Conservation (phyloP, 805 yeast genomes). For the Debaryomyces tyrocola region DNA sequence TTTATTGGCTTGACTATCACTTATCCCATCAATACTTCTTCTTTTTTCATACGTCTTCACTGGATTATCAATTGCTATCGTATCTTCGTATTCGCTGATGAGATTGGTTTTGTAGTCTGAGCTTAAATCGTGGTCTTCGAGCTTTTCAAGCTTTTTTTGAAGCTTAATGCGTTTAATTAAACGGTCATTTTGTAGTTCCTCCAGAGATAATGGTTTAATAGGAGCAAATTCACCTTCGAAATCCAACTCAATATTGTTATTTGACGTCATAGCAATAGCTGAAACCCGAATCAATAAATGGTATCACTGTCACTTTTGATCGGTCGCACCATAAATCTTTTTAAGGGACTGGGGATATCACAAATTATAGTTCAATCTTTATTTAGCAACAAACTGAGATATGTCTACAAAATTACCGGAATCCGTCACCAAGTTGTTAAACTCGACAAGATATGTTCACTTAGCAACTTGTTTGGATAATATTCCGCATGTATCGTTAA, state of each 20-base stretch:
- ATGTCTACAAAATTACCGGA: conserved; percentile 26
- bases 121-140: conserved; percentile 3
- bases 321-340: neutral
- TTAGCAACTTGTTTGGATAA: conserved; percentile 76
- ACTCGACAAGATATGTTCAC: conserved; percentile 71
- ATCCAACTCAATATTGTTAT: conserved; percentile 16
- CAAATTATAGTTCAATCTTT: too few species aligned
- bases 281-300: neutral
- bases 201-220: conserved; percentile 20
- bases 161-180: conserved; percentile 17
- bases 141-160: conserved; percentile 7
- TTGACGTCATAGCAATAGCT: neutral
- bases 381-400: too few species aligned
- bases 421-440: conserved; percentile 44
- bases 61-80: neutral
- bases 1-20: too few species aligned
- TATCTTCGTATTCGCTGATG: neutral
- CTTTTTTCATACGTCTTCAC: neutral
- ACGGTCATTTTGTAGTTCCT: conserved; percentile 17
- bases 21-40: too few species aligned
- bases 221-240: conserved; percentile 32
- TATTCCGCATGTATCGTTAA: conserved; percentile 83
- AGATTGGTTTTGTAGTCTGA: neutral
- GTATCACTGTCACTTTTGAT: neutral
- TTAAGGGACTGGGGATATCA: too few species aligned